Percentiles rank a stretch among this genome's conserved stretches.
Conservation (phyloP, 306 rosid species). For the Glycine soja region DNA sequence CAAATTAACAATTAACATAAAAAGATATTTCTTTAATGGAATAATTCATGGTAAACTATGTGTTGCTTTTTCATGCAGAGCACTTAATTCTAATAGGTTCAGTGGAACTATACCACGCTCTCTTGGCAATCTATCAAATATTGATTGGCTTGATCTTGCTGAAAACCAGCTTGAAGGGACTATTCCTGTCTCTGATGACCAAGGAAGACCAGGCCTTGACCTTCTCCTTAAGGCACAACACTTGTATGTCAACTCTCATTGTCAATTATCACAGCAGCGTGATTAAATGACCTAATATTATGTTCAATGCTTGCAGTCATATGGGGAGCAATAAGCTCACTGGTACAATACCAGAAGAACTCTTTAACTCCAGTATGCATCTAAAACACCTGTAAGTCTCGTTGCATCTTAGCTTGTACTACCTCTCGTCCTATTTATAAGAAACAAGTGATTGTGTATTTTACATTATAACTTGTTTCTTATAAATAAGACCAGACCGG, state of each 20-base stretch:
- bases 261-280: conserved; percentile 21
- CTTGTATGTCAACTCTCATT: conserved; percentile 53
- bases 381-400: conserved; percentile 70
- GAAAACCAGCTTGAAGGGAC: conserved; percentile 58
- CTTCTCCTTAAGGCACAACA: conserved; percentile 52
- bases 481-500: too few species aligned
- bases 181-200: conserved; percentile 54
- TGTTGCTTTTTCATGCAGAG: conserved; percentile 50
- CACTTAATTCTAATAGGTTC: conserved; percentile 55
- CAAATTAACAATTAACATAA: neutral
- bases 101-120: conserved; percentile 57
- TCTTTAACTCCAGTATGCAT: conserved; percentile 58
- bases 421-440: too few species aligned
- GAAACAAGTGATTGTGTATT: too few species aligned
- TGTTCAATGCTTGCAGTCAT: conserved; percentile 61
- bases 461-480: too few species aligned
- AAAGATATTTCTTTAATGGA: conserved; percentile 32
- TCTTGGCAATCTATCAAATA: conserved; percentile 57
- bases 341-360: conserved; percentile 55
- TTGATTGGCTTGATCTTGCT: conserved; percentile 62
- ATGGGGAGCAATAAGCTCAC: conserved; percentile 60
- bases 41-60: conserved; percentile 24
- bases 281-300: conserved; percentile 31
- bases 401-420: conserved; percentile 2
- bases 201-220: conserved; percentile 57